Evolutionary conservation across 208 protist genomes (phyloP), one percentile per base, ranked within the genome.

Genomic region (Acanthamoeba lenticulata): DNA sequence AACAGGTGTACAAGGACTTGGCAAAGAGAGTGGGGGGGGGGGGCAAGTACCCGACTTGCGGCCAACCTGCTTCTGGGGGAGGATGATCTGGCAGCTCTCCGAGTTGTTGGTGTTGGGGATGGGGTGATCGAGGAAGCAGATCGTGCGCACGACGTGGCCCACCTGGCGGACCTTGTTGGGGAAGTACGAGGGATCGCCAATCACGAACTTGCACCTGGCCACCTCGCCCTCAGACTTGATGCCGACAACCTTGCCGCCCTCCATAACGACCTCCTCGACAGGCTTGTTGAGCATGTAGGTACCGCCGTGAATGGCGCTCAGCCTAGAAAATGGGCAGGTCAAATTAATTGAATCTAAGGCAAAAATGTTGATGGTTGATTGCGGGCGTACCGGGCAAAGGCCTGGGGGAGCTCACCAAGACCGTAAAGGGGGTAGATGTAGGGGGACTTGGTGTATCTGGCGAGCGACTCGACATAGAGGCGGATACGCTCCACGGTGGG

Each of bases 381-480:
- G 52, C 15, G 11, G 19, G 47, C 91, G 79, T 55, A 96, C 94
- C 96, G 96, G 3, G 99, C 99, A 98, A 99, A 99, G 49, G 98
- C 98, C 97, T 99, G 99, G 34, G 99, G 99, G 21, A 99, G 97
- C 95, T 99, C 99, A 94, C 99, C 99, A 36, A 99, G 98, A 94
- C 99, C 99, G 96, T 99, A 99, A 21, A 99, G 95, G 15, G 99
- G 99, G 96, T 99, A 99, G 36, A 99, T 98, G 97, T 99, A 99
- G 38, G 99, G 99, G 32, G 99, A 99, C 36, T 98, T 98, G 52
- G 96, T 88, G 94, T 98, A 99, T 69, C 96, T 86, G 5, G 85
- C 85, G 40, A 99, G 97, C n/a, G 98, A 99, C 24, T 98, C 94
- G 32, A 96, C 95, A 97, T 99, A 99, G 1, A 99, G 97, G 94